These are phyloP conservation scores for Physocladia obscura DNA, from an alignment of 192 early-diverging fungal genomes.

Conservation along the genomic window DNA sequence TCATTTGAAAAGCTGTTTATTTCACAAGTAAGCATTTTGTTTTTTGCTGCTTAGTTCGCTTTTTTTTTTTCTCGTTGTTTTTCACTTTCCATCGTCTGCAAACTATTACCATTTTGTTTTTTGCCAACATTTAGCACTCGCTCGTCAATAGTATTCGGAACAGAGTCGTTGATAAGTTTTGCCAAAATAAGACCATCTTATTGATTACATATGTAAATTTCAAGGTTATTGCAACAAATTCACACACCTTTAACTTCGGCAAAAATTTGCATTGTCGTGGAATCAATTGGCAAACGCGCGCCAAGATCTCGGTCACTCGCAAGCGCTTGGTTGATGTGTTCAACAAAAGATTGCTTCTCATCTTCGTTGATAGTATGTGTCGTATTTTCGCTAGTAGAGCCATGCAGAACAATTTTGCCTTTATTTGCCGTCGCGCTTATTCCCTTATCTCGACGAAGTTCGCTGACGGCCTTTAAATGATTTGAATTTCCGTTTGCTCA, in stretches of 20 bases:
- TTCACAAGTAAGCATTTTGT: no score
- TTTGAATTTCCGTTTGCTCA: neutral
- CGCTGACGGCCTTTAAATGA: slow-evolving; percentile 39
- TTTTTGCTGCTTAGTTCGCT: no score
- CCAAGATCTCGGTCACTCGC: slow-evolving; percentile 78
- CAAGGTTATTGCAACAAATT: neutral
- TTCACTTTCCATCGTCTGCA: no score
- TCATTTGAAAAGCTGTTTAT: slow-evolving; percentile 97
- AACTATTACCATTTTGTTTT: slow-evolving; percentile 84
- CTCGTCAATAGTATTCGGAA: slow-evolving; percentile 97
- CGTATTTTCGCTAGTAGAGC: slow-evolving; percentile 75
- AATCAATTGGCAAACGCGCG: slow-evolving; percentile 88
- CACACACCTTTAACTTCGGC: slow-evolving; percentile 83
- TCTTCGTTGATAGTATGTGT: slow-evolving; percentile 99
- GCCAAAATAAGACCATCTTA: slow-evolving; percentile 81
- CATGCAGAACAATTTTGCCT: slow-evolving; percentile 86
- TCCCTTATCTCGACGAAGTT: slow-evolving; percentile 53
- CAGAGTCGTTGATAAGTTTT: slow-evolving; percentile 98
- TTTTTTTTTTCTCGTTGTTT: no score
- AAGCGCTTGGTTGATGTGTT: slow-evolving; percentile 89
- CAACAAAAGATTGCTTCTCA: slow-evolving; percentile 93
- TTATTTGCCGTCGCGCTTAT: slow-evolving; percentile 44
- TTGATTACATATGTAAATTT: neutral
- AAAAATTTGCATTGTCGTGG: slow-evolving; percentile 93
- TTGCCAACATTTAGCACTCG: slow-evolving; percentile 90